A percentile compares a stretch with the other conserved stretches of the same genome.
These are phyloP conservation scores for Aegilops tauschii DNA, from an alignment of 176 grass and related monocot species.

Conservation along the genomic window DNA sequence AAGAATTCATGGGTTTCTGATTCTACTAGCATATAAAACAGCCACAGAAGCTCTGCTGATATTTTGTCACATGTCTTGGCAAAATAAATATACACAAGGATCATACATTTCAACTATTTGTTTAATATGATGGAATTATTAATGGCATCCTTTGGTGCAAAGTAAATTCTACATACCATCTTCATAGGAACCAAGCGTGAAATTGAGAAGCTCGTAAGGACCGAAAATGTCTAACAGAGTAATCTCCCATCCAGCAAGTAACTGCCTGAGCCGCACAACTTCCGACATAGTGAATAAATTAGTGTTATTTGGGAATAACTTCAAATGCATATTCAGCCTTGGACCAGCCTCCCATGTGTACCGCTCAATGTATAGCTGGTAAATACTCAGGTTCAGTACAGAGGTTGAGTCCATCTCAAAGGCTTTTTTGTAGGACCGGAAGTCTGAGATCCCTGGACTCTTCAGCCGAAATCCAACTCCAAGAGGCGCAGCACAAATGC, in stretches of 20 bases:
- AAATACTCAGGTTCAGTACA: constrained; percentile 36
- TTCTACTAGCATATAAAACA: background rate
- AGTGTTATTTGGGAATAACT: constrained; percentile 75
- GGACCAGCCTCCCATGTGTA: constrained; percentile 72
- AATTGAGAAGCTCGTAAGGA: constrained; percentile 92
- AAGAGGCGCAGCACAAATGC: constrained; percentile 65
- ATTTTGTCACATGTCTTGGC: background rate
- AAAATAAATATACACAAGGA: background rate
- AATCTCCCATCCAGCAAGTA: constrained; percentile 76
- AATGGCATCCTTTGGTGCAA: background rate
- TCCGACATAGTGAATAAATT: constrained; percentile 61
- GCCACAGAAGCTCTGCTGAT: background rate
- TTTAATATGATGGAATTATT: background rate
- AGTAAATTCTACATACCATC: constrained; percentile 50
- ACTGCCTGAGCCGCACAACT: constrained; percentile 36
- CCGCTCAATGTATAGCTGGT: constrained; percentile 66
- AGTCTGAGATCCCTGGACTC: constrained; percentile 83
- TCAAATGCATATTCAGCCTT: constrained; percentile 76
- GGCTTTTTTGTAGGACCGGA: constrained; percentile 54
- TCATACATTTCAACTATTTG: background rate
- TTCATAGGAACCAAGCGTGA: constrained; percentile 62
- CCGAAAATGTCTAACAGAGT: constrained; percentile 73
- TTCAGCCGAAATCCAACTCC: constrained; percentile 82
- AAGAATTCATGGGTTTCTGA: background rate
- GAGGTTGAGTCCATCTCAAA: constrained; percentile 54